Evolutionary conservation across 306 rosid genomes (phyloP).

Genomic region (Lathyrus tuberosus): DNA sequence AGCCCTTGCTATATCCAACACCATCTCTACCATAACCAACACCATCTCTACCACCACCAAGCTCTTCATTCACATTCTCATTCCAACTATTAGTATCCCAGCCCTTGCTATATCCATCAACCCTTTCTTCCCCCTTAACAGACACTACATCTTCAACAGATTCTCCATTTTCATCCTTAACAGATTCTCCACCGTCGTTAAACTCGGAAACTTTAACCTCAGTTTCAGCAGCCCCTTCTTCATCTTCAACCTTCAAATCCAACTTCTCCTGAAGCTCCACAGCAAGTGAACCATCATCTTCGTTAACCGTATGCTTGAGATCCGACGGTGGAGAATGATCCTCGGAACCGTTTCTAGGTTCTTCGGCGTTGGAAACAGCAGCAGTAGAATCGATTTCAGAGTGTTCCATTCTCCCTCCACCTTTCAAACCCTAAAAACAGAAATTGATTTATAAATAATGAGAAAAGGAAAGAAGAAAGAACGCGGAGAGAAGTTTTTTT

Average conservation of each 20-base stretch:
- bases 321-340: conserved; percentile 50
- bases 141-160: conserved; percentile 25
- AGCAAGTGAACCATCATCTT: conserved; percentile 1
- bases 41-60: background rate
- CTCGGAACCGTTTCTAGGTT: conserved; percentile 28
- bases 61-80: conserved; percentile 48
- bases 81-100: conserved; percentile 50
- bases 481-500: background rate
- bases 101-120: conserved; percentile 37
- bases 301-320: conserved; percentile 34
- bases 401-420: conserved; percentile 84
- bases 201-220: conserved; percentile 37
- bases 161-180: conserved; percentile 39
- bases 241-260: conserved; percentile 48
- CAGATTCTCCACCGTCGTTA: conserved; percentile 34
- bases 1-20: conserved; percentile 38
- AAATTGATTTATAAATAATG: background rate
- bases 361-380: conserved; percentile 30
- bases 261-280: conserved; percentile 46
- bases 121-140: conserved; percentile 38
- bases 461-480: background rate
- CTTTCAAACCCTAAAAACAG: conserved; percentile 91
- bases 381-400: conserved; percentile 54
- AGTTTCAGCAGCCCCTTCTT: conserved; percentile 37
- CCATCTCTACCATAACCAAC: conserved; percentile 12